A percentile compares a stretch with the other conserved stretches of the same genome.
Conservation (phyloP, 2,329 filamentous ascomycete genomes). For the Apiospora saccharicola region DNA sequence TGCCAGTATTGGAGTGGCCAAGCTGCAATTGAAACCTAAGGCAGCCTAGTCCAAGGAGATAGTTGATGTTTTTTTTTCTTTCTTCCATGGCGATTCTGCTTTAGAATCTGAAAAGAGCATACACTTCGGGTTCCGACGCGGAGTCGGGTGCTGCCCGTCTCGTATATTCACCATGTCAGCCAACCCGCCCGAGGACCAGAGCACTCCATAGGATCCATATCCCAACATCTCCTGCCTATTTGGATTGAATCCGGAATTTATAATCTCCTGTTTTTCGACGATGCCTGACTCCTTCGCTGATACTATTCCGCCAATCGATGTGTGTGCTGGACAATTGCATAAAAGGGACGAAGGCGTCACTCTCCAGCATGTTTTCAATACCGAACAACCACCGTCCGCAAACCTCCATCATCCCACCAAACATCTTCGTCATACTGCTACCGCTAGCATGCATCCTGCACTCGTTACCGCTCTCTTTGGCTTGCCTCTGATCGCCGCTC, state of each 20-base stretch:
- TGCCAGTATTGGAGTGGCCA: too few relatives aligned
- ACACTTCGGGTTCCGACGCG: not conserved
- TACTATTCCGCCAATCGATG: too few relatives aligned
- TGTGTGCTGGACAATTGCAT: not conserved
- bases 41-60: too few relatives aligned
- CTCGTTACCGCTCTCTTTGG: not conserved
- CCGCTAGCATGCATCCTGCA: not conserved
- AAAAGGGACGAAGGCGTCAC: not conserved
- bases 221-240: not conserved
- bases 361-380: not conserved
- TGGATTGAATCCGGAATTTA: not conserved
- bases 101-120: not conserved
- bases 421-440: not conserved
- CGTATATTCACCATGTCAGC: conserved; percentile 1
- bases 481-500: not conserved
- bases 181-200: not conserved
- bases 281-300: not conserved
- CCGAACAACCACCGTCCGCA: not conserved
- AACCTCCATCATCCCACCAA: not conserved
- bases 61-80: too few relatives aligned
- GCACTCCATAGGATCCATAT: not conserved
- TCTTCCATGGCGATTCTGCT: not conserved
- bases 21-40: too few relatives aligned
- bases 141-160: not conserved
- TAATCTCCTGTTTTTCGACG: not conserved